Evolutionary conservation across 2,329 filamentous ascomycete genomes (phyloP), one percentile per base, ranked within the genome.

Genomic region (Penicillium sp.): DNA sequence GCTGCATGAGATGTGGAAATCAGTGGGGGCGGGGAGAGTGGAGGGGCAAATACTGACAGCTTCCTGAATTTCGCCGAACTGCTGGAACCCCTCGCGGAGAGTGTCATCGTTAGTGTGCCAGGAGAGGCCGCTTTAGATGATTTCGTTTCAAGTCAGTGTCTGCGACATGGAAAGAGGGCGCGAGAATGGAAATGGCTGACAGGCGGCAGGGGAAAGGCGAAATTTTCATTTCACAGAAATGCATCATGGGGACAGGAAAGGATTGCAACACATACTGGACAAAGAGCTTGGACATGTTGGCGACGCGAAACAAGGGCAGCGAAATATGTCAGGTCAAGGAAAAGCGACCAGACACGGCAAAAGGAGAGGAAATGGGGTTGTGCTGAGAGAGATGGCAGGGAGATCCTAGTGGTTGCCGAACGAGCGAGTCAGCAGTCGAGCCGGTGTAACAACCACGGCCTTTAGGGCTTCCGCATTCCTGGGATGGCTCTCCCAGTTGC

Each of bases 71-170:
- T 76, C 74, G 46, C 91, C 91, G 63, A 87, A 96, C 68, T 93
- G 84, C 68, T 91, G 84, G 68, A 98, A 98, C 71, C 95, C 95
- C 64, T 84, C 75, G 62, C 87, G 85, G 53, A 98, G 76, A 55
- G 87, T 89, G 30, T 73, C 72, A 71, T 97, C 91, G 69, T 94
- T 89, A 51, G 93, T 98, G 75, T 96, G 90, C 93, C 93, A 98
- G 62, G 93, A 88, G 57, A 98, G 88, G 78, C 93, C 93, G 64
- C 91, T 95, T 40, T 15, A 47, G 29, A n/a, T 38, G 11, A 18
- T 36, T 39, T 26, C 15, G 39, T 36, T 21, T 38, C 27, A 23
- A 20, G 17, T 25, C 19, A n/a, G 27, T 26, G 9, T 9, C 11
- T 17, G 14, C 32, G 34, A 34, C 39, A 46, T 54, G 43, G 58